phyloP scores from a whole-genome alignment of 1,284 basidiomycete genomes.

The Boletus sp. region DNA sequence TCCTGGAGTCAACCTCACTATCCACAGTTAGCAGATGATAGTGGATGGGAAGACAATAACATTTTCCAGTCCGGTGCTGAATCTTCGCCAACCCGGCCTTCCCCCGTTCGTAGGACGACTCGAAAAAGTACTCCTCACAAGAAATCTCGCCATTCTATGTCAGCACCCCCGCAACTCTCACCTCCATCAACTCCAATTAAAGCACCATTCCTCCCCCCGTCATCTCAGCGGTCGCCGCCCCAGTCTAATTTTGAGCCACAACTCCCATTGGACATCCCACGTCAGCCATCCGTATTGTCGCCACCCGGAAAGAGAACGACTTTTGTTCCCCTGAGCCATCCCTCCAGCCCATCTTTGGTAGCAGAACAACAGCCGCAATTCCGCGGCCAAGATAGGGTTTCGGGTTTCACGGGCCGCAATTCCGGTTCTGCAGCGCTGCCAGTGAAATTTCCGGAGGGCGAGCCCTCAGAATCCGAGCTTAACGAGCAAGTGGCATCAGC shows the following conservation, averaged over 20 bases:
- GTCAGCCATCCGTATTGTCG: slow-evolving; percentile 19
- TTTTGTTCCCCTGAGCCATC: slow-evolving; percentile 20
- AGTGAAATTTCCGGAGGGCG: slow-evolving; percentile 19
- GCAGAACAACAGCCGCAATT: slow-evolving; percentile 11
- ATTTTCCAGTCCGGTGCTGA: slow-evolving; percentile 80
- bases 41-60: slow-evolving; percentile 83
- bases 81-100: slow-evolving; percentile 63
- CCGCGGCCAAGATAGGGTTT: slow-evolving; percentile 9
- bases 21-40: slow-evolving; percentile 48
- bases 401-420: slow-evolving; percentile 13
- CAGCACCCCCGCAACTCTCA: slow-evolving; percentile 62
- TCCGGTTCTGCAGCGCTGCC: slow-evolving; percentile 22
- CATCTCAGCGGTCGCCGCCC: slow-evolving; percentile 32
- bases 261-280: slow-evolving; percentile 40
- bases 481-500: slow-evolving; percentile 29
- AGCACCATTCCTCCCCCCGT: slow-evolving; percentile 12
- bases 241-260: slow-evolving; percentile 57
- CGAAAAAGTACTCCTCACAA: slow-evolving; percentile 47
- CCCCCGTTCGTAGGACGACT: slow-evolving; percentile 49
- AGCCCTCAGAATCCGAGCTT: slow-evolving; percentile 9
- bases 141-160: slow-evolving; percentile 62
- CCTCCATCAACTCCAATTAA: slow-evolving; percentile 39
- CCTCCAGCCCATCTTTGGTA: slow-evolving; percentile 6
- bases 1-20: neutral
- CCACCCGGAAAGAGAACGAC: slow-evolving; percentile 12